Evolutionary conservation across 1,139 yeast genomes (phyloP).

Genomic region (Diutina scorzettiae): DNA sequence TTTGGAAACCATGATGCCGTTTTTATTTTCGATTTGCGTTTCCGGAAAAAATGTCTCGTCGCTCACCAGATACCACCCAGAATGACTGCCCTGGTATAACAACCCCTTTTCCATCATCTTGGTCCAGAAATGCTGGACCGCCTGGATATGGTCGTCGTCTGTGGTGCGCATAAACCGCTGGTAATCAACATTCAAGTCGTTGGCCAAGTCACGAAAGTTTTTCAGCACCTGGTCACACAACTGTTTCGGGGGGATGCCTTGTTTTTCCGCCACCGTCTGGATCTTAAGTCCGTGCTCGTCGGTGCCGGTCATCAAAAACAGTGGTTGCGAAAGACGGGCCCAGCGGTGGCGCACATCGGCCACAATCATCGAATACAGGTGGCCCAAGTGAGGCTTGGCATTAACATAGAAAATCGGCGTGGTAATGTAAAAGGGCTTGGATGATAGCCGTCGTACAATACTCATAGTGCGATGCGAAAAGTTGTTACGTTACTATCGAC

Average conservation of each 20-base stretch:
- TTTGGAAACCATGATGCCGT: conserved; percentile 32
- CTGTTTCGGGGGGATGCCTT: conserved; percentile 39
- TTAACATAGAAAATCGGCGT: conserved; percentile 96
- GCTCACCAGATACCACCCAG: conserved; percentile 91
- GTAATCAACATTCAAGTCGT: conserved; percentile 40
- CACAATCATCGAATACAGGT: conserved; percentile 75
- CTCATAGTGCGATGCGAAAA: no score
- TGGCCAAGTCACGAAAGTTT: conserved; percentile 55
- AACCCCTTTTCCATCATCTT: conserved; percentile 44
- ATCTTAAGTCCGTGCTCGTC: conserved; percentile 96
- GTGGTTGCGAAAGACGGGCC: conserved; percentile 35
- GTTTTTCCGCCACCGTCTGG: conserved; percentile 54
- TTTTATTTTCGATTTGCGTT: conserved; percentile 42
- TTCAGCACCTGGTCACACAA: conserved; percentile 64
- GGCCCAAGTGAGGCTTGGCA: conserved; percentile 93
- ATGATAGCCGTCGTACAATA: not conserved
- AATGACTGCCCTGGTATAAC: conserved; percentile 72
- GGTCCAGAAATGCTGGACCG: conserved; percentile 65
- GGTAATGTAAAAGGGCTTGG: conserved; percentile 38
- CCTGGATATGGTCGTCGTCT: conserved; percentile 57
- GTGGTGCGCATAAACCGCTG: conserved; percentile 88
- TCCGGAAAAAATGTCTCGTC: conserved; percentile 94
- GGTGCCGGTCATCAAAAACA: conserved; percentile 78
- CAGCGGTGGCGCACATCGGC: conserved; percentile 74
- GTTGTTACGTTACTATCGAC: no score